Conservation (phyloP, 1,284 basidiomycete genomes). For the Malassezia yamatoensis region DNA sequence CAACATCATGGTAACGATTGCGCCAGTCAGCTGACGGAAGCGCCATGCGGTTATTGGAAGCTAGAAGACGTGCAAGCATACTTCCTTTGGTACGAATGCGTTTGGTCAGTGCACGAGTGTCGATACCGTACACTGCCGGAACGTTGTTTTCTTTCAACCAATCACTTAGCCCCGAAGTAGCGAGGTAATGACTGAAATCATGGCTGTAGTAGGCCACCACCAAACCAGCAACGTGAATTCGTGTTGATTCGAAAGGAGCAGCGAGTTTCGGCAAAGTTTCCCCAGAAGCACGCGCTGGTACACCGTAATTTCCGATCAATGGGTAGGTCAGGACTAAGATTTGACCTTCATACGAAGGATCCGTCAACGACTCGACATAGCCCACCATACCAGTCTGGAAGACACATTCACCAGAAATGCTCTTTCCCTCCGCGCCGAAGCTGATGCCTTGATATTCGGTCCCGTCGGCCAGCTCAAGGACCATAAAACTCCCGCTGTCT, state of each 20-base stretch:
- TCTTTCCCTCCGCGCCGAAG: constrained; percentile 85
- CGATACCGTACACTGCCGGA: constrained; percentile 90
- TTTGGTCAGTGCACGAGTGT: constrained; percentile 94
- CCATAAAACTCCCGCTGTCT: constrained; percentile 50
- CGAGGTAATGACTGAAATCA: constrained; percentile 90
- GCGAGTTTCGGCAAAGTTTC: constrained; percentile 40
- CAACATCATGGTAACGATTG: constrained; percentile 67
- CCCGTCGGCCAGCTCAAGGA: constrained; percentile 86
- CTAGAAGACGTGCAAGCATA: constrained; percentile 58
- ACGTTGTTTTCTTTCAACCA: constrained; percentile 94
- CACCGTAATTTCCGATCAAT: constrained; percentile 93
- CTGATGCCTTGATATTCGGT: constrained; percentile 77
- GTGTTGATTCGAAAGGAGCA: constrained; percentile 72
- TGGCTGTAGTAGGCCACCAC: constrained; percentile 82
- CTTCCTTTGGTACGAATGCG: constrained; percentile 86
- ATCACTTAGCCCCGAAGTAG: constrained; percentile 70
- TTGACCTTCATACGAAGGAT: constrained; percentile 96
- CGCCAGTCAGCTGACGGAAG: constrained; percentile 56
- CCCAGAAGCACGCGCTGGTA: constrained; percentile 60
- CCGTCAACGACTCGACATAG: constrained; percentile 94
- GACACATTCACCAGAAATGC: constrained; percentile 92
- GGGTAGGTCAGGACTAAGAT: constrained; percentile 97
- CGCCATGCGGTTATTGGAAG: constrained; percentile 20
- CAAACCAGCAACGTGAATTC: constrained; percentile 84
- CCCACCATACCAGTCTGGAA: constrained; percentile 99